phyloP scores from a whole-genome alignment of 228 moss, liverwort and hornwort species.

The Sphagnum magellanicum region DNA sequence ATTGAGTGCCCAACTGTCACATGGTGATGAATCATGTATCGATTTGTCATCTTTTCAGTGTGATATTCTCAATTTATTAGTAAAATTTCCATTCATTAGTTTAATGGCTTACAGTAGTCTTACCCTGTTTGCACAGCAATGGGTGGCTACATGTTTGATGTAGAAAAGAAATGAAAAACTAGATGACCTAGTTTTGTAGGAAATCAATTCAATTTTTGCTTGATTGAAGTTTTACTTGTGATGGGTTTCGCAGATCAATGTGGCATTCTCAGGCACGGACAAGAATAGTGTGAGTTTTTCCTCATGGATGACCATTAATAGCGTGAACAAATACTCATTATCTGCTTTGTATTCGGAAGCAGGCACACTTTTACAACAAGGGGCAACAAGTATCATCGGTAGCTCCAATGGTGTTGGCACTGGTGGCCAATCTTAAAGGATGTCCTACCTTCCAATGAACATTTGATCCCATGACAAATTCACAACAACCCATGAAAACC shows the following conservation, averaged over 20 bases:
- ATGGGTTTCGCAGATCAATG: conserved; percentile 39
- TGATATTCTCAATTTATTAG: too few relatives aligned
- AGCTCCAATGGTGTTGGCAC: conserved; percentile 18
- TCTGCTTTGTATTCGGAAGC: conserved; percentile 38
- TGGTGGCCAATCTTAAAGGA: background rate
- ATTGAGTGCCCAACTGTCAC: too few relatives aligned
- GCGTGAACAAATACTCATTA: conserved; percentile 22
- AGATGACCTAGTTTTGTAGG: background rate
- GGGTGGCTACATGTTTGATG: background rate
- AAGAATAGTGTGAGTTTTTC: conserved; percentile 40
- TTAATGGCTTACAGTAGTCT: background rate
- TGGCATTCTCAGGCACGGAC: conserved; percentile 50
- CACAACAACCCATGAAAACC: too few relatives aligned
- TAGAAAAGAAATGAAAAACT: background rate
- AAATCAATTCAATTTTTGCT: background rate
- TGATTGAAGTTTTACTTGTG: too few relatives aligned
- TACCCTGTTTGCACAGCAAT: background rate
- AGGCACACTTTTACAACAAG: conserved; percentile 30
- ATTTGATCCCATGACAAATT: too few relatives aligned
- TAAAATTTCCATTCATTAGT: too few relatives aligned
- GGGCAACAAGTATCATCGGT: conserved; percentile 22
- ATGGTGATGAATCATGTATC: too few relatives aligned
- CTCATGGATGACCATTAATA: conserved; percentile 52
- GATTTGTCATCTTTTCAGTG: too few relatives aligned
- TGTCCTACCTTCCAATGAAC: too few relatives aligned